Base-by-base conservation (phyloP, 257 asterid genomes). In the Lycium barbarum region DNA sequence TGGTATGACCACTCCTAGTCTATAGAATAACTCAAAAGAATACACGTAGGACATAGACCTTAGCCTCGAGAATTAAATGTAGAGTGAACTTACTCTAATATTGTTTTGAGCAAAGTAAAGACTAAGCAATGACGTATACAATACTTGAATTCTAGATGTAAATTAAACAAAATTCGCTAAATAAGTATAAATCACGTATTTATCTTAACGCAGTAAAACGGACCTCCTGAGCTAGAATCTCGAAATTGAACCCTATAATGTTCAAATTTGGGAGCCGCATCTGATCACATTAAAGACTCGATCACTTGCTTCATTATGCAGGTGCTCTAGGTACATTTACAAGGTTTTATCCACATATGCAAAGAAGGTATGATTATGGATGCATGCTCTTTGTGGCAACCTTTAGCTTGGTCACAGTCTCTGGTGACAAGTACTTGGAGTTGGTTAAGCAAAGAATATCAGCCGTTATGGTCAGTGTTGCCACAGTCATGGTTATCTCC, bases 291-390 rank as follows among this genome's bases (percentile, higher is more conserved):
- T 26, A 3, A 53, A 33, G 4, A 66, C 47, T 13, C 47, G 5
- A 61, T 8, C 1, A 61, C n/a, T 35, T 35, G 74, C 33, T 80
- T 55, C 49, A 61, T 14, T 67, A n/a, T 85, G 88, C 95, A 93
- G 98, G 93, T 17, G 49, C 91, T 6, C 76, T 70, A 3, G 83
- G 91, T 2, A 94, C 98, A 53, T 95, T 94, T 84, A 80, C 86
- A 11, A 88, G 97, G 8, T 94, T 95, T 80, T 47, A 93, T 38
- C 98, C 98, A 1, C 62, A 80, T 3, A 87, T 95, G 65, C 93
- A 92, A 91, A 89, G 81, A 80, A 89, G 90, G 67, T 95, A 93
- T 84, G 98, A 94, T 61, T 94, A 95, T 7, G 98, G 98, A 8
- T 88, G 94, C 20, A 7, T 89, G 79, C 90, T 95, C 79, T 95